Evolutionary conservation across 1,284 basidiomycete species (phyloP).

Genomic region (Marasmius oreades): DNA sequence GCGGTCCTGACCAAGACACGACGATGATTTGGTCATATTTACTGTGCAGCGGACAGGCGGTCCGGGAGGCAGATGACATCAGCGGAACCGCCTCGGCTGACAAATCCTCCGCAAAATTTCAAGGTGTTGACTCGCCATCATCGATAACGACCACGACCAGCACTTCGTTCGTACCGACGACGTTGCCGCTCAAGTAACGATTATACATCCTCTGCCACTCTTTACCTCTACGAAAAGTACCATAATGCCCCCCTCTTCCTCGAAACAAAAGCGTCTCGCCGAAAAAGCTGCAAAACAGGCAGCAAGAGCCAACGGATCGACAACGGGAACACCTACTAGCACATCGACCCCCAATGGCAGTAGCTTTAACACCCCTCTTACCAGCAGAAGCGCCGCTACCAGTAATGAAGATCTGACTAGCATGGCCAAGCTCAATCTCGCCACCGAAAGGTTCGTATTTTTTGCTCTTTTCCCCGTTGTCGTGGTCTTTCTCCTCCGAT

Average conservation of each 20-base stretch:
- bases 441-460: constrained; percentile 73
- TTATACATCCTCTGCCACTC: background rate
- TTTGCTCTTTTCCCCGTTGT: background rate
- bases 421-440: constrained; percentile 86
- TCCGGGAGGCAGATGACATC: no score
- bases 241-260: constrained; percentile 70
- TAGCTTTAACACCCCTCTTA: constrained; percentile 74
- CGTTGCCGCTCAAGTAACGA: background rate
- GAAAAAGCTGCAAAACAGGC: constrained; percentile 89
- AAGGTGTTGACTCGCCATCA: background rate
- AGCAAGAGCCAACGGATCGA: constrained; percentile 45
- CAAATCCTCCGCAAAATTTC: background rate
- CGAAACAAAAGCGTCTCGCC: constrained; percentile 84
- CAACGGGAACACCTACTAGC: constrained; percentile 32
- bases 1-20: no score
- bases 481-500: constrained; percentile 15
- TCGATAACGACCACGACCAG: background rate
- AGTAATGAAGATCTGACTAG: constrained; percentile 71
- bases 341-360: constrained; percentile 64
- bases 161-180: background rate
- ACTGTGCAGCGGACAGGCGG: no score
- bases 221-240: background rate
- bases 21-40: no score
- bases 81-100: background rate
- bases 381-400: constrained; percentile 69